These are phyloP conservation scores for Phaeosphaeria sp. DNA, from an alignment of 2,329 filamentous ascomycete species.

Conservation along the genomic window DNA sequence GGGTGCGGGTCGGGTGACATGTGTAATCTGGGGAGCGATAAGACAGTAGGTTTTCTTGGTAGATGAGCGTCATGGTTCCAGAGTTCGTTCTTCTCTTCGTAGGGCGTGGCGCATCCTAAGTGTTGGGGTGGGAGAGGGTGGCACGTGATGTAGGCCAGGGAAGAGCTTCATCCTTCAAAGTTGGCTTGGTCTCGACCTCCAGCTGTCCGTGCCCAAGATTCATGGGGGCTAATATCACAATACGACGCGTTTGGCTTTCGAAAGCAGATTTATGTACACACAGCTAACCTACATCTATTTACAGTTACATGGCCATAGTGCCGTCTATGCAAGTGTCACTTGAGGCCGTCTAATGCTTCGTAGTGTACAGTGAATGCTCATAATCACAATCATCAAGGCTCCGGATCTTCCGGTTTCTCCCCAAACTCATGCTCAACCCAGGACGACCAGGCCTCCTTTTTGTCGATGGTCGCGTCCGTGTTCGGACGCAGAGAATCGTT, in stretches of 20 bases:
- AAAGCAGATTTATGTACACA: background rate
- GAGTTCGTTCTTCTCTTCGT: background rate
- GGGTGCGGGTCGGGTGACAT: conserved; percentile 11
- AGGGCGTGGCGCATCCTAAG: background rate
- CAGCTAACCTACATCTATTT: background rate
- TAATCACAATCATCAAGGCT: conserved; percentile 11
- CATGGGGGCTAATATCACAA: background rate
- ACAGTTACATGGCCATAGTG: background rate
- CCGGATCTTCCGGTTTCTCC: conserved; percentile 27
- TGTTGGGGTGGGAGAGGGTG: background rate
- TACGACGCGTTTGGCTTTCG: background rate
- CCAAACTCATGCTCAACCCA: conserved; percentile 41
- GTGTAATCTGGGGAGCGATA: background rate
- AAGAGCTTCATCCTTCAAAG: no score
- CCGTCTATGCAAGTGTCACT: background rate
- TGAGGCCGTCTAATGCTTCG: conserved; percentile 16
- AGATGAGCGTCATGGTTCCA: conserved; percentile 1
- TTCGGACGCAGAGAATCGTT: background rate
- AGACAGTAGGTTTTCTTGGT: conserved; percentile 5
- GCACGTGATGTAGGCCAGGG: background rate
- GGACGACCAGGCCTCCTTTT: conserved; percentile 30
- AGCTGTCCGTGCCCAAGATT: background rate
- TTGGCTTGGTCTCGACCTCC: no score
- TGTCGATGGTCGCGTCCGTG: conserved; percentile 1
- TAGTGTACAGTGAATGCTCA: conserved; percentile 6